Percentiles rank a stretch among this genome's conserved stretches.
phyloP scores from a whole-genome alignment of 2,329 filamentous ascomycete species.

The Clonostachys sp. region DNA sequence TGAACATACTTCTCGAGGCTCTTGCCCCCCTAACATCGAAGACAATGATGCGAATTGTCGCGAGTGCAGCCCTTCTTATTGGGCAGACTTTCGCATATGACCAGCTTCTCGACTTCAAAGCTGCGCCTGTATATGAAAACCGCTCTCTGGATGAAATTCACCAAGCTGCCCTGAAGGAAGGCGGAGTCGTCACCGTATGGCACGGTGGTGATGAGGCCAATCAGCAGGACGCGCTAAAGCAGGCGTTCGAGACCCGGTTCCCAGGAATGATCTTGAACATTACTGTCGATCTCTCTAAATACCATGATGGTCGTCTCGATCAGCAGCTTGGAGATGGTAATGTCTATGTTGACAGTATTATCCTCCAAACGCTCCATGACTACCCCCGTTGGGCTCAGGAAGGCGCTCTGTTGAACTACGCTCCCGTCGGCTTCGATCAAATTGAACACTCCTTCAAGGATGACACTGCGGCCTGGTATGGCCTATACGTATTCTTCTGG shows the following conservation, averaged over 20 bases:
- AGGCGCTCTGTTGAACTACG: conserved; percentile 42
- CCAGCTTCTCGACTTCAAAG: conserved; percentile 12
- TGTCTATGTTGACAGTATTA: conserved; percentile 37
- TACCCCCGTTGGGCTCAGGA: conserved; percentile 44
- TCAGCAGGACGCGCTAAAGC: conserved; percentile 31
- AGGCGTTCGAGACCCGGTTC: conserved; percentile 38
- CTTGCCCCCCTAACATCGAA: too few relatives aligned
- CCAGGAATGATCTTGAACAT: conserved; percentile 45
- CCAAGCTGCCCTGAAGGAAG: conserved; percentile 71
- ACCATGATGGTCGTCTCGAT: conserved; percentile 43
- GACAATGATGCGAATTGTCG: too few relatives aligned
- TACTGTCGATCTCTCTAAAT: conserved; percentile 52
- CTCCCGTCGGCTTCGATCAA: conserved; percentile 37
- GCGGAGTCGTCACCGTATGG: conserved; percentile 37
- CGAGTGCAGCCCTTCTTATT: too few relatives aligned
- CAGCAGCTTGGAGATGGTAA: conserved; percentile 30
- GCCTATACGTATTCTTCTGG: conserved; percentile 31
- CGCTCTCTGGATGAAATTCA: conserved; percentile 61
- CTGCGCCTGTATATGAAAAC: conserved; percentile 26
- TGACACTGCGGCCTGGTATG: conserved; percentile 33
- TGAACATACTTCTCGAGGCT: too few relatives aligned
- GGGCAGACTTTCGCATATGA: conserved; percentile 5
- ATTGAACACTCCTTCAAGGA: conserved; percentile 36
- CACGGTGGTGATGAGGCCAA: conserved; percentile 41
- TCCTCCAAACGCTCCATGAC: conserved; percentile 46